Percentiles rank a stretch among this genome's conserved stretches.
These are phyloP conservation scores for Suaeda aralocaspica DNA, from an alignment of 148 eudicot species.

Conservation along the genomic window DNA sequence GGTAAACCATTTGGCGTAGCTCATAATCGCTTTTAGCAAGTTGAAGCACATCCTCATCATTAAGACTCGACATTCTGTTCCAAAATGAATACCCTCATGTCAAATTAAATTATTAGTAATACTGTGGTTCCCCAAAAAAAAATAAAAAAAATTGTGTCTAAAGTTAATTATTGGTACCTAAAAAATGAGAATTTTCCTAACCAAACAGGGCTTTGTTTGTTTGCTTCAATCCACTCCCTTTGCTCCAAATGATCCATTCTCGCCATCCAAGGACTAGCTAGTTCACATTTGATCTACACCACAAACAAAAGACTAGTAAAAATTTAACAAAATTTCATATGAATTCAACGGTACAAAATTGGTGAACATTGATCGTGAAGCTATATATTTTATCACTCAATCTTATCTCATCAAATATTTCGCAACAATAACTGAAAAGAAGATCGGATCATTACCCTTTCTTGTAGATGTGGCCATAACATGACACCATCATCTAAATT, in stretches of 20 bases:
- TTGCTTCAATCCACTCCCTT: slow-evolving; percentile 47
- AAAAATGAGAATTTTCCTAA: slow-evolving; percentile 37
- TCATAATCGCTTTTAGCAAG: slow-evolving; percentile 33
- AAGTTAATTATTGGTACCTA: slow-evolving; percentile 5
- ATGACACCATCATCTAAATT: slow-evolving; percentile 15
- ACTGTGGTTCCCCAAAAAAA: no score
- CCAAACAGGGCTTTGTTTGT: slow-evolving; percentile 20
- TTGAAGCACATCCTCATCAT: slow-evolving; percentile 29
- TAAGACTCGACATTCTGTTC: slow-evolving; percentile 29
- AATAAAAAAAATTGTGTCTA: no score
- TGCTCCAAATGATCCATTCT: slow-evolving; percentile 44
- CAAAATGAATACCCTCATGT: neutral
- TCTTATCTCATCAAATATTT: no score
- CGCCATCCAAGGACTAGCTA: slow-evolving; percentile 40
- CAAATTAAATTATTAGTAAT: no score
- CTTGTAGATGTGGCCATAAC: slow-evolving; percentile 21
- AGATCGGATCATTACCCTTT: slow-evolving; percentile 23
- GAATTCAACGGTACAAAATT: no score
- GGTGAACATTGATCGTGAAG: no score
- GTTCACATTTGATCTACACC: slow-evolving; percentile 33
- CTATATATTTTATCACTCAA: no score
- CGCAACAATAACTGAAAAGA: neutral
- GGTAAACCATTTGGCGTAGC: slow-evolving; percentile 27
- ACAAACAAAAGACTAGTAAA: no score
- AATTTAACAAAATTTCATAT: no score